Evolutionary conservation across 805 yeast genomes (phyloP).

Genomic region (Candida boleticola): DNA sequence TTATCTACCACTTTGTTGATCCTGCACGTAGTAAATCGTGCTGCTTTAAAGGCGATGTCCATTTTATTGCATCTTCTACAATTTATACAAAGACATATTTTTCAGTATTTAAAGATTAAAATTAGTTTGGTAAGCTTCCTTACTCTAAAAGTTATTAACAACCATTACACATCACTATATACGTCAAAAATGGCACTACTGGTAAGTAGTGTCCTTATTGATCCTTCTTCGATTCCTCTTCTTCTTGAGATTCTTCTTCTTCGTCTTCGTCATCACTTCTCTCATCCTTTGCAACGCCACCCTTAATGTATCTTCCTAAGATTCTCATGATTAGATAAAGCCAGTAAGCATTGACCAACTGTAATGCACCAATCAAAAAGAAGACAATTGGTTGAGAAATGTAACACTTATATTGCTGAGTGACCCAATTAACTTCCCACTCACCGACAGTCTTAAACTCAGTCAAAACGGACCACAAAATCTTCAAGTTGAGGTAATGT

Average conservation of each 20-base stretch:
- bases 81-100: too few relatives aligned
- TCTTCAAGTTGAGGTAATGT: slow-evolving; percentile 77
- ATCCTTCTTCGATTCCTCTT: slow-evolving; percentile 20
- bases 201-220: too few relatives aligned
- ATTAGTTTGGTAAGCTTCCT: too few relatives aligned
- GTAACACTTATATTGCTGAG: slow-evolving; percentile 96
- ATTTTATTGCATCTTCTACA: too few relatives aligned
- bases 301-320: slow-evolving; percentile 58
- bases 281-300: slow-evolving; percentile 70
- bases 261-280: slow-evolving; percentile 85
- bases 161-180: too few relatives aligned
- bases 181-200: too few relatives aligned
- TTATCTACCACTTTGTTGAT: too few relatives aligned
- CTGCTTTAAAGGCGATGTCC: too few relatives aligned
- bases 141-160: too few relatives aligned
- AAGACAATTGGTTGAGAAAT: slow-evolving; percentile 91
- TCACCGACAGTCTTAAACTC: slow-evolving; percentile 86
- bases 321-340: slow-evolving; percentile 77
- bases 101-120: too few relatives aligned
- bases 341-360: slow-evolving; percentile 88
- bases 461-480: slow-evolving; percentile 81
- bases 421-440: slow-evolving; percentile 74
- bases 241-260: slow-evolving; percentile 13
- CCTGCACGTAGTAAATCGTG: too few relatives aligned
- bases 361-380: slow-evolving; percentile 71